Conservation (phyloP, 2,329 filamentous ascomycete species). For the Penicillium capsulatum region DNA sequence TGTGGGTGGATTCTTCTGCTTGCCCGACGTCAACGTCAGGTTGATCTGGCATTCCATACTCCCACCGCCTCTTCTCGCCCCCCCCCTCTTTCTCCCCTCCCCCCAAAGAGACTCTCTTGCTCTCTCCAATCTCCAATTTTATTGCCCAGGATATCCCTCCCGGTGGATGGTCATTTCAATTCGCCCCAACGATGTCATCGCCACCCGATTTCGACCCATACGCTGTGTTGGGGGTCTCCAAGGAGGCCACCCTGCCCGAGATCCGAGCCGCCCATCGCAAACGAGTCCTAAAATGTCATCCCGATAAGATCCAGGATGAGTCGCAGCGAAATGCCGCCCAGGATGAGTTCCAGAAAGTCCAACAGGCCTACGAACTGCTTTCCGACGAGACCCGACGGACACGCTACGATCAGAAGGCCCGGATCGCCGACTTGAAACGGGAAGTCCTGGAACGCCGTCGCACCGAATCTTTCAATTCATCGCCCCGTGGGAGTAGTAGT, state of each 20-base stretch:
- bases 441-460: constrained; percentile 49
- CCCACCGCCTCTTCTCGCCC: constrained; percentile 6
- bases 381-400: constrained; percentile 68
- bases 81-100: constrained; percentile 22
- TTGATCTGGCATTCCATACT: neutral
- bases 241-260: constrained; percentile 63
- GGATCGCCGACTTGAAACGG: constrained; percentile 61
- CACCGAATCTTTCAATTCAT: constrained; percentile 17
- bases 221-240: constrained; percentile 67
- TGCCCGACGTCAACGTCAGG: constrained; percentile 14
- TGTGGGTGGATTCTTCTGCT: constrained; percentile 15
- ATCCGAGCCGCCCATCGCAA: constrained; percentile 81
- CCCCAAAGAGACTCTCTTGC: constrained; percentile 6
- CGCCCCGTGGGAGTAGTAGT: constrained; percentile 20
- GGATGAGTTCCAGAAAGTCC: constrained; percentile 86
- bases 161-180: constrained; percentile 7
- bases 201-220: constrained; percentile 65
- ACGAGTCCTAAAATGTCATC: constrained; percentile 81
- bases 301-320: constrained; percentile 82
- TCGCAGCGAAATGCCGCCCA: constrained; percentile 71
- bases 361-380: constrained; percentile 87
- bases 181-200: constrained; percentile 23
- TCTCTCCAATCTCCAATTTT: constrained; percentile 5
- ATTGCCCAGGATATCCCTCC: constrained; percentile 14
- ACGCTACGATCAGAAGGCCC: constrained; percentile 74